Evolutionary conservation across 2,329 filamentous ascomycete genomes (phyloP).

Genomic region (Colletotrichum somersetense): DNA sequence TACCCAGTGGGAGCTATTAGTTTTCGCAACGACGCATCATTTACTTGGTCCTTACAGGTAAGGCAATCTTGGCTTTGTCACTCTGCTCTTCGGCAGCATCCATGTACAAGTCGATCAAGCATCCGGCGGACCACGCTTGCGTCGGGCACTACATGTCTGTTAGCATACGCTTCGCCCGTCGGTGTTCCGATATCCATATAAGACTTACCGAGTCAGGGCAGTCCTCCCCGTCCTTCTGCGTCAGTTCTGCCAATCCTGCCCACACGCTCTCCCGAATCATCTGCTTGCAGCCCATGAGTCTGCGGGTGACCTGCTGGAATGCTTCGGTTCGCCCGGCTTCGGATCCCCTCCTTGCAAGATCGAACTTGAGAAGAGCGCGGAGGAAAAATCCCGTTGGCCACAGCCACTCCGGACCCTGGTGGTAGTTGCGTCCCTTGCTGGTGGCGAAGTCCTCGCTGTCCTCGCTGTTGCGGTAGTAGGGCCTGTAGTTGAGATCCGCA

Average conservation of each 20-base stretch:
- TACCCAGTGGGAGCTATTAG: conserved; percentile 21
- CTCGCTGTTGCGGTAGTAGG: conserved; percentile 95
- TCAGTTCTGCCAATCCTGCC: conserved; percentile 93
- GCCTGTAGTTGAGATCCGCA: conserved; percentile 90
- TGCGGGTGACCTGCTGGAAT: conserved; percentile 92
- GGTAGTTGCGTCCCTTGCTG: conserved; percentile 95
- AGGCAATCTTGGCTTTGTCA: conserved; percentile 41
- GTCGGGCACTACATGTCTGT: conserved; percentile 78
- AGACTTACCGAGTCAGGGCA: conserved; percentile 87
- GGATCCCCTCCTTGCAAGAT: conserved; percentile 76
- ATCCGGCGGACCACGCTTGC: conserved; percentile 95
- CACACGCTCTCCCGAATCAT: conserved; percentile 84
- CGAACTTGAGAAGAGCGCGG: conserved; percentile 90
- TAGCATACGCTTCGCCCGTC: background rate
- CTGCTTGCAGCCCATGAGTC: conserved; percentile 86
- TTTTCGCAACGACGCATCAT: conserved; percentile 8
- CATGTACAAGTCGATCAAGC: conserved; percentile 95
- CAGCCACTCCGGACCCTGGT: conserved; percentile 97
- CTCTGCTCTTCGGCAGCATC: conserved; percentile 76
- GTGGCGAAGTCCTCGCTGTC: conserved; percentile 93
- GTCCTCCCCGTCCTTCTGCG: conserved; percentile 86
- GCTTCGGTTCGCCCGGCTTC: conserved; percentile 81
- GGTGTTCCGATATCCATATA: background rate
- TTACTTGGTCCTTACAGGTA: conserved; percentile 46
- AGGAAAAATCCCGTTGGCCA: conserved; percentile 98